Base-by-base conservation (phyloP, 208 protist species). In the Crithidia thermophila region DNA sequence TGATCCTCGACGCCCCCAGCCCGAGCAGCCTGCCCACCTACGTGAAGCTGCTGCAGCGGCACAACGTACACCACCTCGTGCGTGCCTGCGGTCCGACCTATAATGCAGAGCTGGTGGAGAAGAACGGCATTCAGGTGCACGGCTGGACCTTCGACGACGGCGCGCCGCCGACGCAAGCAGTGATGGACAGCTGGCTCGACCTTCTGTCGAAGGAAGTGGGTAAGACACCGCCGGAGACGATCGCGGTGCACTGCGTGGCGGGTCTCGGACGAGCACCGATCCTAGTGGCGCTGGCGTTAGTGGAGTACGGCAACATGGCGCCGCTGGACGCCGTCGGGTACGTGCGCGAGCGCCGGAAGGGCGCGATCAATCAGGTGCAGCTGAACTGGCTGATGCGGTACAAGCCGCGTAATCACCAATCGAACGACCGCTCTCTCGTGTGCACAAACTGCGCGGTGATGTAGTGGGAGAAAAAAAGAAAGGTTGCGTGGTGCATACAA, bases 211-310 rank as follows among this genome's bases (percentile, higher is more conserved):
- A 50, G 25, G 90, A 94, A 67, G 80, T 79, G 56, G 62, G 49
- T 21, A 55, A 67, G 52, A 64, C 53, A 25, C 60, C 60, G 18
- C 47, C 66, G 27, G 46, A 60, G 55, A 88, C 85, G 1, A 84
- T 98, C 46, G 93, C 82, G 4, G 91, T 97, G 46, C 95, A 98
- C 60, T 98, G 95, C 79, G 90, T 97, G 7, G 95, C 95, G 3
- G 95, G 95, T 6, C 84, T 98, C 1, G 95, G 95, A 4, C 68
- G 95, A 1, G 95, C 95, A 18, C 95, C 95, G 9, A 94, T 97
- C 4, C 79, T 97, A 0, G 91, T 97, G 5, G 93, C 95, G 23
- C 65, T 97, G 23, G 91, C 95, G 20, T 76, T 98, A 21, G 90
- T 97, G 30, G 90, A 98, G 88, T 90, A 83, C 62, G 75, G 73